phyloP scores from a whole-genome alignment of 1,284 basidiomycete species.

The Leccinum fallax region DNA sequence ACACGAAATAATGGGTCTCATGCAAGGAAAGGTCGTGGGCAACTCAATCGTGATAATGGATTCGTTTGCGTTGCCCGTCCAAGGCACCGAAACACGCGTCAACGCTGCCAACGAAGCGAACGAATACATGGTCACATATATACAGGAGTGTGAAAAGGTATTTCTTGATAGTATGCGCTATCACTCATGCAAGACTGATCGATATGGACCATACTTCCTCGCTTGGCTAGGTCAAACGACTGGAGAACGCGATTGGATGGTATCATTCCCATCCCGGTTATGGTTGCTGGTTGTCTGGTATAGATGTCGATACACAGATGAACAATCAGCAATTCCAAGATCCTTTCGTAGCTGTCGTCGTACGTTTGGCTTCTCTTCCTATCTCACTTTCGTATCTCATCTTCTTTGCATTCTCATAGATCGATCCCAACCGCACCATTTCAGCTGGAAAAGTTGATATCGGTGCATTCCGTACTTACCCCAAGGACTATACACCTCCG shows the following conservation, averaged over 20 bases:
- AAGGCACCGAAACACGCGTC: conserved; percentile 98
- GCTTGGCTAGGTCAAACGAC: conserved; percentile 64
- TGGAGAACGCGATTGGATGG: conserved; percentile 96
- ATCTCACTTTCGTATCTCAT: neutral
- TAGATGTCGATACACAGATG: conserved; percentile 95
- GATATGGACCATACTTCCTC: neutral
- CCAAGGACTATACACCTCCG: conserved; percentile 87
- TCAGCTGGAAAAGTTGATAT: conserved; percentile 98
- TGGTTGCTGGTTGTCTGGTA: conserved; percentile 96
- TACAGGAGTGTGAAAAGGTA: conserved; percentile 78
- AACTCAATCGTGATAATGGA: conserved; percentile 92
- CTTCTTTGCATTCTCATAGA: conserved; percentile 48
- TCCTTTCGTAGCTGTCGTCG: conserved; percentile 96
- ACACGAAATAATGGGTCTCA: conserved; percentile 99
- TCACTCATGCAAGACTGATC: neutral
- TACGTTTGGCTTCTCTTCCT: conserved; percentile 43
- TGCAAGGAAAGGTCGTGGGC: conserved; percentile 95
- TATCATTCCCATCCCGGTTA: conserved; percentile 99
- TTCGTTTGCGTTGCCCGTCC: conserved; percentile 94
- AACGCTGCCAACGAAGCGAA: conserved; percentile 96
- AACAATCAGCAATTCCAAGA: conserved; percentile 95
- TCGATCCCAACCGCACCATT: conserved; percentile 97
- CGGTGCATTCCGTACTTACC: conserved; percentile 96
- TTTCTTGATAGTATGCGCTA: conserved; percentile 16
- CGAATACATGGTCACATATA: conserved; percentile 98